Evolutionary conservation across 768 basidiomycete genomes (phyloP), one percentile per base, ranked within the genome.

Genomic region (Pleurotus tuber-regium): DNA sequence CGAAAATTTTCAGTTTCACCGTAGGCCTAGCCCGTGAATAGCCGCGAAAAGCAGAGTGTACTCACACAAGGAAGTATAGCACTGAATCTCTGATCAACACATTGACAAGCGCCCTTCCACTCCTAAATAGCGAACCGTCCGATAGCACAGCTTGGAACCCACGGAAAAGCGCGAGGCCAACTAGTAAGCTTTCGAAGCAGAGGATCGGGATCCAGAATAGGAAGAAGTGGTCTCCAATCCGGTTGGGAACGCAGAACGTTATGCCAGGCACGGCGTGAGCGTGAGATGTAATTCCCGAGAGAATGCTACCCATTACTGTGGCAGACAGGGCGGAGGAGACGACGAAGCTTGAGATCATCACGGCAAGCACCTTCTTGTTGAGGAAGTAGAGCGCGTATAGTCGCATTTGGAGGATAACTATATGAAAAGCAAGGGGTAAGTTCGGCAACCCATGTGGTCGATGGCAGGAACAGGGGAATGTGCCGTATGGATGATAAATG

Each of bases 131-230:
- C 24, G 71, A 68, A 0, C 67, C 66, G 29, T 65, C 61, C 0
- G 62, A 55, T 19, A 64, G 63, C 61, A 75, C 74, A 3, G 73
- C 73, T 51, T 74, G 71, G 54, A 78, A 72, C 0, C 78, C 81
- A 43, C 74, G 72, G 50, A 69, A 64, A n/a, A 83, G 57, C 4
- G 81, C 80, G 31, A 84, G 61, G 3, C 55, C 58, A 53, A 82
- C 83, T 1, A 84, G 68, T 1, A 83, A 58, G 50, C 63, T 73
- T 58, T 86, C 83, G 30, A 77, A 82, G 2, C 67, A 59, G 12
- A 86, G 66, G 57, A 82, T 71, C 1, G 83, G 83, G 36, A 84
- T 74, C 83, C 83, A 86, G 62, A 81, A 82, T 16, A 72, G 66
- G 58, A 72, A 83, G 60, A 82, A 79, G 33, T 71, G 66, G 6